A percentile compares a stretch with the other conserved stretches of the same genome.
These are phyloP conservation scores for Aspergillus calidoustus DNA, from an alignment of 2,329 filamentous ascomycete genomes.

Conservation along the genomic window DNA sequence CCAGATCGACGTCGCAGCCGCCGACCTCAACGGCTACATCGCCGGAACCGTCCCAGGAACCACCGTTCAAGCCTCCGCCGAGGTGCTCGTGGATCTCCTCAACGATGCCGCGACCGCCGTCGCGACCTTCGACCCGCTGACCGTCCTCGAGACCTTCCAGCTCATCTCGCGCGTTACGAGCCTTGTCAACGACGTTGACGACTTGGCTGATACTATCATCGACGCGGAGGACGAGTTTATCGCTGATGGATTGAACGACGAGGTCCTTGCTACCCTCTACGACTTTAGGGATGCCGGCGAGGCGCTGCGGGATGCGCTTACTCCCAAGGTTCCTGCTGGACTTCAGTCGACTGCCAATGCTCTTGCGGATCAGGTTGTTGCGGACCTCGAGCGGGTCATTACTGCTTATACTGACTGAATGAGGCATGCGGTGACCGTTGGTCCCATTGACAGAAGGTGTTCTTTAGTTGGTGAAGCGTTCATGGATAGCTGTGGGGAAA, in stretches of 20 bases:
- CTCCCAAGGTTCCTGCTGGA: neutral
- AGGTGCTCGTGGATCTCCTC: neutral
- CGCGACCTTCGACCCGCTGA: neutral
- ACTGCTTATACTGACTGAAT: neutral
- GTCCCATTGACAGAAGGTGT: too few relatives aligned
- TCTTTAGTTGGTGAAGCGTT: too few relatives aligned
- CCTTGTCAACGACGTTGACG: neutral
- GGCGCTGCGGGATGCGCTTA: neutral
- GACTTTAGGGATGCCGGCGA: neutral
- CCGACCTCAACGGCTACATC: neutral
- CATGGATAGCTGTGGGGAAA: too few relatives aligned
- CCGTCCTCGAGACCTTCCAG: too few relatives aligned
- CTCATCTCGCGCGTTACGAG: neutral
- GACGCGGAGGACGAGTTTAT: neutral
- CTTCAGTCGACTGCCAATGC: neutral
- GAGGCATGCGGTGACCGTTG: too few relatives aligned
- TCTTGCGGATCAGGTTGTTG: neutral
- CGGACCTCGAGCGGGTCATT: neutral
- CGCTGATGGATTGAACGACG: neutral
- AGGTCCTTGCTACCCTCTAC: neutral
- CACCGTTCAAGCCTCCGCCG: neutral
- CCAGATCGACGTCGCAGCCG: neutral
- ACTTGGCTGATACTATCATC: neutral
- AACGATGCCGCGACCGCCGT: neutral
- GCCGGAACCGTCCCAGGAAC: slow-evolving; percentile 1